Percentiles rank a stretch among this genome's conserved stretches.
Evolutionary conservation across 495 filamentous ascomycete genomes (phyloP).

Genomic region (Penicillium ochrochloron): DNA sequence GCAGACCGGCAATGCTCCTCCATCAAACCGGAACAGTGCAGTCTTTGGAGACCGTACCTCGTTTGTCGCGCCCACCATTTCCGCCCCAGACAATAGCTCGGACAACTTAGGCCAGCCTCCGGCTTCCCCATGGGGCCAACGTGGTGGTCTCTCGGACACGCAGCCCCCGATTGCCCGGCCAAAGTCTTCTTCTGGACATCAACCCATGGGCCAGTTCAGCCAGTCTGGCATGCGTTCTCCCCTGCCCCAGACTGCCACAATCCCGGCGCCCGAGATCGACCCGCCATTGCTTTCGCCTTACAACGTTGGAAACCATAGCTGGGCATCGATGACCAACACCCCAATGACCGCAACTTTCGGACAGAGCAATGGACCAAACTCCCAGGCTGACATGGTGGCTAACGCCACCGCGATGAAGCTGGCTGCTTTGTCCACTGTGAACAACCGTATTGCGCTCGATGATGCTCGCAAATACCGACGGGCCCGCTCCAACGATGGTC

Average conservation of each 20-base stretch:
- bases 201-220: slow-evolving; percentile 96
- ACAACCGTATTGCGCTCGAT: slow-evolving; percentile 96
- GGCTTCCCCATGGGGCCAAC: slow-evolving; percentile 77
- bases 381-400: slow-evolving; percentile 95
- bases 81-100: slow-evolving; percentile 61
- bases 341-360: slow-evolving; percentile 90
- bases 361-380: slow-evolving; percentile 48
- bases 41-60: slow-evolving; percentile 81
- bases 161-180: slow-evolving; percentile 70
- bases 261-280: slow-evolving; percentile 78
- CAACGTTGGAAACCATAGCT: slow-evolving; percentile 81
- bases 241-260: slow-evolving; percentile 79
- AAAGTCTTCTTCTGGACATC: slow-evolving; percentile 86
- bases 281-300: slow-evolving; percentile 91
- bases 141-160: slow-evolving; percentile 51
- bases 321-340: slow-evolving; percentile 98
- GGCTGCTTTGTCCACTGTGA: slow-evolving; percentile 93
- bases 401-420: slow-evolving; percentile 99
- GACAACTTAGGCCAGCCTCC: slow-evolving; percentile 64
- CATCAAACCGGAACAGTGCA: slow-evolving; percentile 91
- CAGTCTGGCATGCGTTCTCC: slow-evolving; percentile 87
- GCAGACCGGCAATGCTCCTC: slow-evolving; percentile 85
- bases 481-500: slow-evolving; percentile 85
- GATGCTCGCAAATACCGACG: slow-evolving; percentile 94
- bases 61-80: slow-evolving; percentile 77